These are phyloP conservation scores for Pseudogymnoascus sp. DNA, from an alignment of 2,329 filamentous ascomycete species.

Conservation along the genomic window DNA sequence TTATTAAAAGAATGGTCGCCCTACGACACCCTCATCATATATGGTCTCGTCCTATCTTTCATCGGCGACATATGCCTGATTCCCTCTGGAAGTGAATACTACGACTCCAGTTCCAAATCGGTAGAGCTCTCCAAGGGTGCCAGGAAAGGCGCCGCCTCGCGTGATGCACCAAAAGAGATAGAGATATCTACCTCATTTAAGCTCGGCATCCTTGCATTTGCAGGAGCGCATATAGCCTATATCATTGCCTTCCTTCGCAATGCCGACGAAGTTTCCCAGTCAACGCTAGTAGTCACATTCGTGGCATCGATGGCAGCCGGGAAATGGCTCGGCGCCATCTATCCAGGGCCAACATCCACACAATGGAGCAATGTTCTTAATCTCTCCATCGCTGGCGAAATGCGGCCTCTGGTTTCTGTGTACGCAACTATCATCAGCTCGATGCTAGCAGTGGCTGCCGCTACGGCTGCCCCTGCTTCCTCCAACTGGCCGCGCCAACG, in stretches of 20 bases:
- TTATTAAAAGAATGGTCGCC: conserved; percentile 18
- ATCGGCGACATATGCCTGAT: conserved; percentile 24
- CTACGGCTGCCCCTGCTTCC: conserved; percentile 14
- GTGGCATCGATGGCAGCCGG: conserved; percentile 17
- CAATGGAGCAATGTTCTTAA: conserved; percentile 19
- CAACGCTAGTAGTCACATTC: conserved; percentile 13
- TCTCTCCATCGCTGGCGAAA: conserved; percentile 20
- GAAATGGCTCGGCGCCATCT: conserved; percentile 24
- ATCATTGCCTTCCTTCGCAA: conserved; percentile 23
- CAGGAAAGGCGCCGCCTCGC: background rate
- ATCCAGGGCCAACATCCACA: conserved; percentile 15
- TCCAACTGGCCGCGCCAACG: conserved; percentile 16
- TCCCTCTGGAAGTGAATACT: conserved; percentile 21
- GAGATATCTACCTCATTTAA: conserved; percentile 22
- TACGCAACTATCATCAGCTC: conserved; percentile 24
- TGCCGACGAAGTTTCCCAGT: background rate
- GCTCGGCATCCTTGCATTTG: conserved; percentile 25
- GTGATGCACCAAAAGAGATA: background rate
- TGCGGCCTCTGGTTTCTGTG: conserved; percentile 21
- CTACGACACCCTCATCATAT: conserved; percentile 19
- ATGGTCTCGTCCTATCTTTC: conserved; percentile 22
- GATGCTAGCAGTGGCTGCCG: conserved; percentile 24
- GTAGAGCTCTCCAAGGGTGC: conserved; percentile 2
- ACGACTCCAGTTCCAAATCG: conserved; percentile 5
- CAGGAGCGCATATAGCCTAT: conserved; percentile 25